Percentiles rank a stretch among this genome's conserved stretches.
These are phyloP conservation scores for Pseudomassariella vexata DNA, from an alignment of 2,329 filamentous ascomycete genomes.

Conservation along the genomic window DNA sequence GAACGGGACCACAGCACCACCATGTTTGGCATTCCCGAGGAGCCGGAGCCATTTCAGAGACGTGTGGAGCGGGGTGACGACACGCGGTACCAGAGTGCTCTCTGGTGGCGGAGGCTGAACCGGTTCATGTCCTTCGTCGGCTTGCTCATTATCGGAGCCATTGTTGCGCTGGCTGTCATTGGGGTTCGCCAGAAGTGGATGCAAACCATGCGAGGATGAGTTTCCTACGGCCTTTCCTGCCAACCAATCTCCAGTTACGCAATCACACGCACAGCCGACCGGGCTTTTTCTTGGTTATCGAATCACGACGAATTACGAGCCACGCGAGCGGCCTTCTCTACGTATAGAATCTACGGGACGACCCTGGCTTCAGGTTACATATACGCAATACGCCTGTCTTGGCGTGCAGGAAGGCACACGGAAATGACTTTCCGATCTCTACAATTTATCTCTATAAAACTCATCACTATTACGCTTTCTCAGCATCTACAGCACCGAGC, in stretches of 20 bases:
- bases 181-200: conserved; percentile 47
- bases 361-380: no score
- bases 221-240: background rate
- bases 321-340: no score
- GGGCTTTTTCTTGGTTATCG: background rate
- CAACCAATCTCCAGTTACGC: no score
- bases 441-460: no score
- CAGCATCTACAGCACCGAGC: no score
- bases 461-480: no score
- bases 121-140: conserved; percentile 53
- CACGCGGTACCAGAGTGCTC: conserved; percentile 42
- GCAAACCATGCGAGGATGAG: conserved; percentile 2
- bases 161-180: conserved; percentile 45
- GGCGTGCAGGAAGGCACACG: no score
- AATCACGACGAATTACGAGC: conserved; percentile 4
- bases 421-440: no score
- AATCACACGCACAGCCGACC: background rate
- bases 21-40: conserved; percentile 31
- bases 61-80: conserved; percentile 33
- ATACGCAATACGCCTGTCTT: no score
- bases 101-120: conserved; percentile 57
- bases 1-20: conserved; percentile 37
- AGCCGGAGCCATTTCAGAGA: conserved; percentile 19
- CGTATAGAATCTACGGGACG: no score
- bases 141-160: conserved; percentile 45